Evolutionary conservation across 2,329 filamentous ascomycete genomes (phyloP).

Genomic region (Aureobasidium subglaciale): DNA sequence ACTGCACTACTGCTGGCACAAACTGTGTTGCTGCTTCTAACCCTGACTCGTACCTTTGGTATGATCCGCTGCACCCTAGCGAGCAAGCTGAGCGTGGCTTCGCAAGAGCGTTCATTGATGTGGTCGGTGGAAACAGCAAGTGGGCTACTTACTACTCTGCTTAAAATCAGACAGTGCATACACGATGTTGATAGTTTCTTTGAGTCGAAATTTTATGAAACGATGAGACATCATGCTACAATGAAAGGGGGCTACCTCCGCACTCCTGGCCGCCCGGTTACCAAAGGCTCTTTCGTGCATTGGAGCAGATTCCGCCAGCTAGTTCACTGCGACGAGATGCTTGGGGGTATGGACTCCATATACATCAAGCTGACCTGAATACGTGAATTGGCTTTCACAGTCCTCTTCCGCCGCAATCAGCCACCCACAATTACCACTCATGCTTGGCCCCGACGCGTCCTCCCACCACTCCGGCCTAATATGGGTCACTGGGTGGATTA

Average conservation of each 20-base stretch:
- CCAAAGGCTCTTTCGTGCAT: neutral
- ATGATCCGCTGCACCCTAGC: slow-evolving; percentile 66
- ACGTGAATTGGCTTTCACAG: neutral
- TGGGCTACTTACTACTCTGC: slow-evolving; percentile 38
- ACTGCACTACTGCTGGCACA: slow-evolving; percentile 41
- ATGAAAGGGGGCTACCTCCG: neutral
- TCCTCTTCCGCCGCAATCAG: neutral
- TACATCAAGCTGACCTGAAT: neutral
- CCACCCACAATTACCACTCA: neutral
- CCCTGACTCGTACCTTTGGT: slow-evolving; percentile 62
- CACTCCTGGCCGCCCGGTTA: neutral
- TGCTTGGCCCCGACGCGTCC: neutral
- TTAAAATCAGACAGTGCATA: too few species aligned
- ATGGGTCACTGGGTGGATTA: neutral
- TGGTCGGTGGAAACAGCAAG: slow-evolving; percentile 44
- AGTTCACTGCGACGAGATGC: neutral
- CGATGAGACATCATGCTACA: too few species aligned
- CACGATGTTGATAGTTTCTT: too few species aligned
- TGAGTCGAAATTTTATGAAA: too few species aligned
- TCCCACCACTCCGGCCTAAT: neutral
- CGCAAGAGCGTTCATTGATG: slow-evolving; percentile 49
- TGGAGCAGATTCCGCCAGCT: neutral
- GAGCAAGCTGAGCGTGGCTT: slow-evolving; percentile 54
- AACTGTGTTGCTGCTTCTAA: slow-evolving; percentile 38
- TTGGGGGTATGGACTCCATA: neutral